These are phyloP conservation scores for Microsporum audouinii DNA, from an alignment of 2,329 filamentous ascomycete species.

Conservation along the genomic window DNA sequence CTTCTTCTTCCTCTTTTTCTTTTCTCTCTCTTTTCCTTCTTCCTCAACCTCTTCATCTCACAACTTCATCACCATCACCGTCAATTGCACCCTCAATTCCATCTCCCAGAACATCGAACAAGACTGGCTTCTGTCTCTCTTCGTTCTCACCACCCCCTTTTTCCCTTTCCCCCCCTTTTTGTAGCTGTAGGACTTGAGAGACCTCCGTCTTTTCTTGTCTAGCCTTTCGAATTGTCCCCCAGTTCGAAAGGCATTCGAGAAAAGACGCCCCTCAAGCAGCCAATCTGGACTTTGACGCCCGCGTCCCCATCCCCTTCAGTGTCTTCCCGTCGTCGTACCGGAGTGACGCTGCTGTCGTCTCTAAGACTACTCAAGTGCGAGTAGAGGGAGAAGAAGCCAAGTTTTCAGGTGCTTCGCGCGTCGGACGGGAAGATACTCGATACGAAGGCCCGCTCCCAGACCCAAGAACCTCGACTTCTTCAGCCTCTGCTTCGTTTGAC, in stretches of 20 bases:
- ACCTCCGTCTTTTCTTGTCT: conserved; percentile 39
- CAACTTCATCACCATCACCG: conserved; percentile 17
- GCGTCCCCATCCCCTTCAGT: conserved; percentile 98
- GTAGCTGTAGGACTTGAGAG: conserved; percentile 19
- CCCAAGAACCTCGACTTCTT: conserved; percentile 22
- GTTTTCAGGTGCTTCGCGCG: conserved; percentile 60
- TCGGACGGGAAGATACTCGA: conserved; percentile 97
- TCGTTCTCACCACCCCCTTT: conserved; percentile 6
- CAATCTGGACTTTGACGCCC: conserved; percentile 99
- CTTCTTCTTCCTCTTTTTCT: conserved; percentile 14
- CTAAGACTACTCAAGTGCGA: conserved; percentile 58
- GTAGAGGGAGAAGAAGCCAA: conserved; percentile 85
- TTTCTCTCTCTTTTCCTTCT: conserved; percentile 14
- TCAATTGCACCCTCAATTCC: conserved; percentile 2
- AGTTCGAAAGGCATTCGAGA: conserved; percentile 52
- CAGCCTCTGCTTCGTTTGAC: conserved; percentile 9
- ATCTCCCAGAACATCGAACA: not conserved
- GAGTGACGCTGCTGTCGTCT: conserved; percentile 59
- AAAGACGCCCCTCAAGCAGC: conserved; percentile 65
- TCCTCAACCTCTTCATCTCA: conserved; percentile 16
- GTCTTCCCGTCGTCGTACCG: conserved; percentile 98
- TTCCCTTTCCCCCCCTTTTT: conserved; percentile 10
- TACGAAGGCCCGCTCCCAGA: conserved; percentile 54
- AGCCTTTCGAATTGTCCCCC: conserved; percentile 37
- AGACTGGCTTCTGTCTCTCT: not conserved